Evolutionary conservation across 2,329 filamentous ascomycete species (phyloP), one percentile per base, ranked within the genome.

Genomic region (Fusarium caatingaense): DNA sequence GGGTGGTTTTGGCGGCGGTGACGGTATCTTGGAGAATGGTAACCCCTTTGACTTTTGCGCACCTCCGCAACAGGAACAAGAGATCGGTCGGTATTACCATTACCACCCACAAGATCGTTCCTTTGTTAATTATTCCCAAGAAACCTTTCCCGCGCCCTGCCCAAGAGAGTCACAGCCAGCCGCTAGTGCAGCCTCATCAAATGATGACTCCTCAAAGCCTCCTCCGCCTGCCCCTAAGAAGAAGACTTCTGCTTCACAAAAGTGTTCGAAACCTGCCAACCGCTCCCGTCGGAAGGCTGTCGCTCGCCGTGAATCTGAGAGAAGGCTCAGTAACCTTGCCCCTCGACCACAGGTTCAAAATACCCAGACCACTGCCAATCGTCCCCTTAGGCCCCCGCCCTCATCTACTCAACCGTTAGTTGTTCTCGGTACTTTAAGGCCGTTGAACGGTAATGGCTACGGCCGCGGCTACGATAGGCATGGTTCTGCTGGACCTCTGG

Each of bases 261-360:
- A n/a, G 18, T 4, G 34, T 37, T 37, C 34, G 9, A 37, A n/a
- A 18, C 34, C 18, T 37, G 34, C 34, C 18, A 37, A 37, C 6
- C 34, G 18, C 34, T 1, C 8, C 15, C 15, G 15, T 16, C 18
- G 6, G 34, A 37, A 37, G 3, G 12, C 34, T 12, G 5, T n/a
- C 18, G 12, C 6, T 37, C 1, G 18, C 34, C 6, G 18, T 0
- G 18, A 12, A 6, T 2, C 6, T n/a, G 1, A 0, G 34, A 37
- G 10, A 37, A 6, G 10, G 0, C 0, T n/a, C 18, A n/a, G 3
- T 3, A 12, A 18, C 18, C 12, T 37, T 37, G 34, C 34, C 6
- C 34, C 34, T 37, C 18, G 3, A 37, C 34, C 18, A 18, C 10
- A 5, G 18, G 34, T 11, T 37, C 34, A n/a, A n/a, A 12, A 10